Evolutionary conservation across 108 stramenopile genomes (phyloP).

Genomic region (Fragilaria radians): DNA sequence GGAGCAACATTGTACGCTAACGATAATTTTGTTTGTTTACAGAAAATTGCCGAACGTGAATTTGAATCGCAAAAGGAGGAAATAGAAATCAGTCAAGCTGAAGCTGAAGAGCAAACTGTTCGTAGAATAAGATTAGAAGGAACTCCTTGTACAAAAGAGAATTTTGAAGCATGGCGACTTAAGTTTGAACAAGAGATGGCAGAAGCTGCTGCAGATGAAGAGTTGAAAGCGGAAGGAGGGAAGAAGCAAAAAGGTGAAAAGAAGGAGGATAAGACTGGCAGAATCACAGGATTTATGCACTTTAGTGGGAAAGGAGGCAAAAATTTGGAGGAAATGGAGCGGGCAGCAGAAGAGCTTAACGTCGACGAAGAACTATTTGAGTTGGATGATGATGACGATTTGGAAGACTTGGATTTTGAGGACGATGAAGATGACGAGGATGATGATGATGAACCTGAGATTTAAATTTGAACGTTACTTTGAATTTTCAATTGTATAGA

Average conservation of each 20-base stretch:
- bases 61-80: conserved; percentile 76
- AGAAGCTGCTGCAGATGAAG: not conserved
- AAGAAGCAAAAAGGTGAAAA: conserved; percentile 31
- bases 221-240: conserved; percentile 1
- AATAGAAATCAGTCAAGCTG: conserved; percentile 70
- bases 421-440: conserved; percentile 52
- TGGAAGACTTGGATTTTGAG: conserved; percentile 76
- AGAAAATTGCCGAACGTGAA: conserved; percentile 56
- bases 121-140: conserved; percentile 82
- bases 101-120: conserved; percentile 73
- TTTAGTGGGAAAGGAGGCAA: conserved; percentile 64
- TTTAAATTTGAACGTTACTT: not conserved
- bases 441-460: conserved; percentile 22
- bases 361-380: conserved; percentile 43
- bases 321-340: conserved; percentile 75
- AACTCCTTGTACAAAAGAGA: conserved; percentile 67
- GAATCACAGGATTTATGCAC: conserved; percentile 65
- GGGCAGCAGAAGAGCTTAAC: conserved; percentile 68
- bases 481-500: not conserved
- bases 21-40: not conserved
- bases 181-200: conserved; percentile 70
- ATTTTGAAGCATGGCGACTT: conserved; percentile 58
- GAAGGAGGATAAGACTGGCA: conserved; percentile 45
- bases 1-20: conserved; percentile 29
- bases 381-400: conserved; percentile 61